Conservation (phyloP, 805 yeast genomes). For the Candida ulmi region DNA sequence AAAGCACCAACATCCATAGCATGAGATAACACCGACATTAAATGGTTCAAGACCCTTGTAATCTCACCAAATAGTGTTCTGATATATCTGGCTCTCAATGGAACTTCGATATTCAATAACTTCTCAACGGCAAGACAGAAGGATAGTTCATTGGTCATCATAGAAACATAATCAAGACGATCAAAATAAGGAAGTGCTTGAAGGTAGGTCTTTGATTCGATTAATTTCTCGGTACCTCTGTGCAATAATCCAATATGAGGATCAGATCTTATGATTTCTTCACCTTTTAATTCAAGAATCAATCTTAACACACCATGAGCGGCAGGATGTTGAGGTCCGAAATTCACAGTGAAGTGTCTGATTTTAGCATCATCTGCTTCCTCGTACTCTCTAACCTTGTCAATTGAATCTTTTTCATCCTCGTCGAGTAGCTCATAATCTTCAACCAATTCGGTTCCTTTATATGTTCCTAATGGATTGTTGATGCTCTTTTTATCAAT, state of each 20-base stretch:
- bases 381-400: constrained; percentile 23
- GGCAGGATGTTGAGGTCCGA: constrained; percentile 94
- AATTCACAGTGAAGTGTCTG: constrained; percentile 84
- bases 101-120: constrained; percentile 77
- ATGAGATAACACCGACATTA: constrained; percentile 82
- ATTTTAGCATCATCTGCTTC: constrained; percentile 36
- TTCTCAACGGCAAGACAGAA: constrained; percentile 82
- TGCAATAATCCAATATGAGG: constrained; percentile 87
- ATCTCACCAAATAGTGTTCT: constrained; percentile 84
- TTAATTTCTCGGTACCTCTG: constrained; percentile 85
- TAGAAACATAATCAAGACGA: constrained; percentile 75
- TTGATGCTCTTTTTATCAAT: constrained; percentile 24
- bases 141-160: constrained; percentile 90
- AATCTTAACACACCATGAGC: constrained; percentile 89
- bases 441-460: constrained; percentile 22
- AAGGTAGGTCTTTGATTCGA: constrained; percentile 79
- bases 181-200: constrained; percentile 89
- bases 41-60: constrained; percentile 76
- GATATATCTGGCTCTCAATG: constrained; percentile 77
- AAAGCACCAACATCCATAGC: constrained; percentile 95
- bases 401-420: constrained; percentile 18
- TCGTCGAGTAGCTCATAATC: constrained; percentile 33
- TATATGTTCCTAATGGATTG: constrained; percentile 36
- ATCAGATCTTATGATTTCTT: constrained; percentile 80
- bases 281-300: constrained; percentile 83